Conservation (phyloP, 2,329 filamentous ascomycete genomes). For the Lecanicillium sp. region DNA sequence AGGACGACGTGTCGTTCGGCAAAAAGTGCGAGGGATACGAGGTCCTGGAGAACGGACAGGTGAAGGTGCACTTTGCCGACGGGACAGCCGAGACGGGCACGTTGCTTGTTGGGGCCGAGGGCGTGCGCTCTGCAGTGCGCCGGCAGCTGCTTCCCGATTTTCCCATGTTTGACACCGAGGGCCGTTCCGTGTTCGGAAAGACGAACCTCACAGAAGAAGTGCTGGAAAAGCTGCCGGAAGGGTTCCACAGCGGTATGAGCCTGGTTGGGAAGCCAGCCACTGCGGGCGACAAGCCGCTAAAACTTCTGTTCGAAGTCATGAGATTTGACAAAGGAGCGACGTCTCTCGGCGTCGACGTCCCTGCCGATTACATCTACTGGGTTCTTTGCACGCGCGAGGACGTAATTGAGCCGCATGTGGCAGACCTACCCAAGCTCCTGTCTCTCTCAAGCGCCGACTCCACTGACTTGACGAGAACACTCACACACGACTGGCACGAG, state of each 20-base stretch:
- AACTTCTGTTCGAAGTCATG: constrained; percentile 15
- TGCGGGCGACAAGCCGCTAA: constrained; percentile 11
- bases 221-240: constrained; percentile 14
- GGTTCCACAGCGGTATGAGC: constrained; percentile 21
- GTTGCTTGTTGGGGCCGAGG: constrained; percentile 35
- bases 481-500: neutral
- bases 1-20: constrained; percentile 25
- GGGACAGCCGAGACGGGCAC: constrained; percentile 25
- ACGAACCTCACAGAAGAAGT: constrained; percentile 27
- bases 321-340: constrained; percentile 12
- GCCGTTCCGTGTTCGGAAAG: constrained; percentile 34
- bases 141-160: constrained; percentile 31
- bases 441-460: neutral
- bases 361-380: constrained; percentile 30
- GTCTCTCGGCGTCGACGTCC: constrained; percentile 9
- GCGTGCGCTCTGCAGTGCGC: constrained; percentile 29
- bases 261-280: constrained; percentile 16
- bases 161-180: constrained; percentile 30
- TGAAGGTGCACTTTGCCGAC: constrained; percentile 28
- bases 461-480: neutral
- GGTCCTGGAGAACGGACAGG: constrained; percentile 10
- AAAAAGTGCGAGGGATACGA: constrained; percentile 23
- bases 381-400: constrained; percentile 20
- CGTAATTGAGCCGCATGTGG: neutral
- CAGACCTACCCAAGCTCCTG: neutral